Conservation (phyloP, 352 stramenopile species). For the Globisporangium perplexum region DNA sequence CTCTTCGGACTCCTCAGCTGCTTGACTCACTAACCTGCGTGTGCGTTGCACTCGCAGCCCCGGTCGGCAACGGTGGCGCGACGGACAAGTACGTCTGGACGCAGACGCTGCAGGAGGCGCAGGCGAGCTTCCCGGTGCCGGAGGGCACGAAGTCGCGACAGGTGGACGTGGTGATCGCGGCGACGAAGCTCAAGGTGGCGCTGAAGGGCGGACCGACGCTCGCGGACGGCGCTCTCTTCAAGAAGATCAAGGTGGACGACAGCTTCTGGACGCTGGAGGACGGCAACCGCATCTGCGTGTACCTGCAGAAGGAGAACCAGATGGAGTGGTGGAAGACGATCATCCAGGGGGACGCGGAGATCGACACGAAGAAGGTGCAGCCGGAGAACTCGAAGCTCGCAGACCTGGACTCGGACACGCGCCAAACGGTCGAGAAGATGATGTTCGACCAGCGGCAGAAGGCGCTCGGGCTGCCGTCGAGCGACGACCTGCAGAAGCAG, state of each 20-base stretch:
- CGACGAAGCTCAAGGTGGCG: conserved; percentile 88
- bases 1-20: background rate
- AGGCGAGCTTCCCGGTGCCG: conserved; percentile 90
- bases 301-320: conserved; percentile 97
- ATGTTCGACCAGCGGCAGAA: conserved; percentile 99
- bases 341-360: conserved; percentile 92
- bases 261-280: conserved; percentile 99
- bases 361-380: conserved; percentile 98
- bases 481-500: conserved; percentile 97
- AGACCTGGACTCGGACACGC: conserved; percentile 97
- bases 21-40: background rate
- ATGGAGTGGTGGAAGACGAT: conserved; percentile 99
- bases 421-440: conserved; percentile 99
- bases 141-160: conserved; percentile 91
- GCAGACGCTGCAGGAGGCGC: conserved; percentile 96
- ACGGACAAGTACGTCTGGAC: conserved; percentile 97
- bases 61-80: conserved; percentile 88
- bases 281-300: conserved; percentile 87
- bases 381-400: conserved; percentile 98
- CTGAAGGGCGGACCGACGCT: conserved; percentile 72
- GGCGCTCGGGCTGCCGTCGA: conserved; percentile 94
- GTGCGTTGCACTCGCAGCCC: conserved; percentile 32
- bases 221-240: conserved; percentile 91
- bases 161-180: conserved; percentile 90
- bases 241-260: conserved; percentile 97